A percentile compares a stretch with the other conserved stretches of the same genome.
Conservation (phyloP, 176 grass and related monocot species). For the Canna indica region DNA sequence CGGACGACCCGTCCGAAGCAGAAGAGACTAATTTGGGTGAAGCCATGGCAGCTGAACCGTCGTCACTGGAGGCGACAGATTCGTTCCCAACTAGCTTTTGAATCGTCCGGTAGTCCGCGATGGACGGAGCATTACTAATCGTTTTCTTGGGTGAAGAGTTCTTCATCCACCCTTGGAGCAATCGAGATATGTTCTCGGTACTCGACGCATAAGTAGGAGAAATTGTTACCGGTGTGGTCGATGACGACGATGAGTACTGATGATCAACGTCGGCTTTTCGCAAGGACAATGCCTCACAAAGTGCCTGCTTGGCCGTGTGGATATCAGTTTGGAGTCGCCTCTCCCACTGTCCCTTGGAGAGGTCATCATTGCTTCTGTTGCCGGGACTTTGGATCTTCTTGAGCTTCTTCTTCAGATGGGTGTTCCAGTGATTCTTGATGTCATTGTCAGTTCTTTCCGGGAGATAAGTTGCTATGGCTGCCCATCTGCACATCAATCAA, state of each 20-base stretch:
- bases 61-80: background rate
- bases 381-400: background rate
- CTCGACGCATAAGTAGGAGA: background rate
- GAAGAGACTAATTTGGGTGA: background rate
- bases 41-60: background rate
- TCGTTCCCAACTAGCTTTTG: background rate
- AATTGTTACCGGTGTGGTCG: background rate
- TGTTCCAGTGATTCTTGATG: conserved; percentile 18
- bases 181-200: conserved; percentile 7
- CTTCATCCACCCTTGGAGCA: conserved; percentile 11
- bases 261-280: background rate
- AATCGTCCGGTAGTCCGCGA: no score
- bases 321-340: conserved; percentile 2
- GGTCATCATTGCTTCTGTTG: no score
- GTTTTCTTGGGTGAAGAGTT: background rate
- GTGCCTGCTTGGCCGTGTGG: conserved; percentile 9
- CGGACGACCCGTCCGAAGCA: background rate
- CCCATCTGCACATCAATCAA: background rate
- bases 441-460: conserved; percentile 13
- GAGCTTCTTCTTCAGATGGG: conserved; percentile 15
- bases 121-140: background rate
- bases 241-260: background rate
- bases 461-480: conserved; percentile 7
- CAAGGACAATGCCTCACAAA: background rate
- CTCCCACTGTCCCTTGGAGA: conserved; percentile 14